A percentile compares a stretch with the other conserved stretches of the same genome.
These are phyloP conservation scores for Boletus sp. DNA, from an alignment of 768 basidiomycete species.

Conservation along the genomic window DNA sequence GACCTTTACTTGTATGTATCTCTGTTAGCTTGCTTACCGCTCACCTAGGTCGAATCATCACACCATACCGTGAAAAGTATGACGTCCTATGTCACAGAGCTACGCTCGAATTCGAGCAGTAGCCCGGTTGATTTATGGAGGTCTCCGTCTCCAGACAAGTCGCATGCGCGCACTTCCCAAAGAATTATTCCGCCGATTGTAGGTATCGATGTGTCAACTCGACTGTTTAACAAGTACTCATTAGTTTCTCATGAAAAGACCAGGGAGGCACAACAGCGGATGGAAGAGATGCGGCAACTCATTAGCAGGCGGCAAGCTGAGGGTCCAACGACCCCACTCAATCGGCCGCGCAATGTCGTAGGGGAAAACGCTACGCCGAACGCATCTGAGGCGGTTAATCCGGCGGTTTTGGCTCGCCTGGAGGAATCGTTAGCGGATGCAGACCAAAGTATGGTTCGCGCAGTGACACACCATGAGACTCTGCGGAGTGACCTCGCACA, in stretches of 20 bases:
- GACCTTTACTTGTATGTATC: neutral
- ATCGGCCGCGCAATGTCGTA: constrained; percentile 40
- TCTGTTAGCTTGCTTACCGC: constrained; percentile 1
- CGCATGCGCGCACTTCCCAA: constrained; percentile 43
- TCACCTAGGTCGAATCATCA: constrained; percentile 62
- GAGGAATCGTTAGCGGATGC: constrained; percentile 54
- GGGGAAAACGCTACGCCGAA: constrained; percentile 17
- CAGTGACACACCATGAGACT: constrained; percentile 52
- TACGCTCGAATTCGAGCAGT: constrained; percentile 17
- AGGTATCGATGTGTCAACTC: constrained; percentile 12
- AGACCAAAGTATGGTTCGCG: constrained; percentile 53
- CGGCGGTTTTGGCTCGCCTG: constrained; percentile 29
- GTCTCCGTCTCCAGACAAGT: constrained; percentile 59
- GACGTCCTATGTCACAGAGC: constrained; percentile 59
- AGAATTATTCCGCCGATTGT: constrained; percentile 43
- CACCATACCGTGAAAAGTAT: constrained; percentile 72
- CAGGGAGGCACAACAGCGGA: constrained; percentile 69
- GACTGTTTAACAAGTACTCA: constrained; percentile 6
- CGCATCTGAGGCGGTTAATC: constrained; percentile 17
- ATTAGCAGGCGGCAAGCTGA: constrained; percentile 61
- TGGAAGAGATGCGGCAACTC: constrained; percentile 80
- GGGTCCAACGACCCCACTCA: constrained; percentile 39
- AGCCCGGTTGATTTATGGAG: constrained; percentile 38
- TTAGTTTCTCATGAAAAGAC: constrained; percentile 46
- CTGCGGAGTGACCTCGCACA: constrained; percentile 49